Conservation (phyloP, 2,329 filamentous ascomycete genomes). For the Aspergillus oerlinghausenensis region DNA sequence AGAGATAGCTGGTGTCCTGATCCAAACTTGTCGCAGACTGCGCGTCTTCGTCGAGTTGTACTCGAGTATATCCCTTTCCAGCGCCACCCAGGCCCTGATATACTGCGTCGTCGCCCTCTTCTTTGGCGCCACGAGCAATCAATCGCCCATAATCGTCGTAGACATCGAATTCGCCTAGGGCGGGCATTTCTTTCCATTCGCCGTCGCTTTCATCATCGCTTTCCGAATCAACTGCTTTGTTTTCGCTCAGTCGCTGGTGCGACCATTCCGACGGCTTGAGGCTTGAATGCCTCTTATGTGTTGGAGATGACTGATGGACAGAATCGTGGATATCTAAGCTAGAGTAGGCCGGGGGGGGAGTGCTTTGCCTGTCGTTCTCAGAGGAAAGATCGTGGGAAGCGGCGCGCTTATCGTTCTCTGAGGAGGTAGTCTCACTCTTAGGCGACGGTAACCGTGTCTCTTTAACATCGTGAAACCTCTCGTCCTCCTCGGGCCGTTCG, state of each 20-base stretch:
- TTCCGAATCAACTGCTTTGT: constrained; percentile 37
- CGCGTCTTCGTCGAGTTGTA: constrained; percentile 92
- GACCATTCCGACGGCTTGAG: constrained; percentile 73
- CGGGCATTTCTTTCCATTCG: constrained; percentile 90
- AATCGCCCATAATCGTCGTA: constrained; percentile 92
- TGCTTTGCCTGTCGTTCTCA: constrained; percentile 6
- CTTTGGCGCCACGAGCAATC: constrained; percentile 72
- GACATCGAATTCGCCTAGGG: constrained; percentile 86
- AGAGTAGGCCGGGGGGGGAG: constrained; percentile 14
- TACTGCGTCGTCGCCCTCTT: constrained; percentile 64
- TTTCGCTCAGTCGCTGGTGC: constrained; percentile 69
- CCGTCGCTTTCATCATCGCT: constrained; percentile 57
- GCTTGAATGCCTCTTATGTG: constrained; percentile 21
- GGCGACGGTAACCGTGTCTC: constrained; percentile 1
- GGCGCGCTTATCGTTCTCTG: constrained; percentile 1
- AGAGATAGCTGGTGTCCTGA: constrained; percentile 93
- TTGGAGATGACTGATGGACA: constrained; percentile 10
- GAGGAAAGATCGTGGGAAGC: background rate
- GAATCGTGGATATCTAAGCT: constrained; percentile 3
- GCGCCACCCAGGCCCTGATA: constrained; percentile 81
- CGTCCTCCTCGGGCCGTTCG: constrained; percentile 12
- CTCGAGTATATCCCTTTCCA: constrained; percentile 89
- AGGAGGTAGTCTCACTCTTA: background rate
- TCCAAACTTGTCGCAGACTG: constrained; percentile 94
- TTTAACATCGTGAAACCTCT: constrained; percentile 19